Percentiles rank a stretch among this genome's conserved stretches.
phyloP scores from a whole-genome alignment of 1,284 basidiomycete genomes.

The Ceratorhiza oryzae-sativae region DNA sequence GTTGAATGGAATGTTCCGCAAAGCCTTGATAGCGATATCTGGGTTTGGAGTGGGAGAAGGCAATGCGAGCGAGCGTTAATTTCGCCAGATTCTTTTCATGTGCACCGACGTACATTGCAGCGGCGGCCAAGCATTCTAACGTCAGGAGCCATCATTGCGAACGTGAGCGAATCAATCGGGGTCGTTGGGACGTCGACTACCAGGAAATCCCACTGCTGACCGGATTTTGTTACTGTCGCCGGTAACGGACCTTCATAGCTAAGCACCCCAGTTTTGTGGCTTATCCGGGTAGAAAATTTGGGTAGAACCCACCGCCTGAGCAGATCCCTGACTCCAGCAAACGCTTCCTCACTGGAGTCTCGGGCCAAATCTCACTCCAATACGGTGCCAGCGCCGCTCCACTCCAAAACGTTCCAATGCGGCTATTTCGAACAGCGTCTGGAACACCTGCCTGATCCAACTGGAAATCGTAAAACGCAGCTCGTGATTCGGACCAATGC shows the following conservation, averaged over 20 bases:
- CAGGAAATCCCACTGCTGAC: conserved; percentile 75
- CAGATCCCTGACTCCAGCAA: conserved; percentile 76
- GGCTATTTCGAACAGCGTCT: conserved; percentile 62
- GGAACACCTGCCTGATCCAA: conserved; percentile 51
- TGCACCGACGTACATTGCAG: conserved; percentile 60
- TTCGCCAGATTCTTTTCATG: not conserved
- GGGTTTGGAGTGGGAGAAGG: not conserved
- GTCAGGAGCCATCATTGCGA: conserved; percentile 44
- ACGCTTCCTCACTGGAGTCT: conserved; percentile 72
- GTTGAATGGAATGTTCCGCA: conserved; percentile 74
- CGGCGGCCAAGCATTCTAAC: conserved; percentile 70
- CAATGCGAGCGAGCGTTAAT: not conserved
- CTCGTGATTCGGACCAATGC: conserved; percentile 80
- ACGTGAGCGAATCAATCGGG: conserved; percentile 47
- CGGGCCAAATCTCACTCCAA: conserved; percentile 86
- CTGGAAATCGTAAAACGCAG: conserved; percentile 91
- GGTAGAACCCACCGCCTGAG: conserved; percentile 53
- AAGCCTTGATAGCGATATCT: conserved; percentile 77
- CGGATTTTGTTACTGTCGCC: conserved; percentile 74
- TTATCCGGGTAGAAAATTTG: not conserved
- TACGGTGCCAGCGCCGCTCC: conserved; percentile 82
- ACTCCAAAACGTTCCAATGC: conserved; percentile 61
- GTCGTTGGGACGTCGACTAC: not conserved
- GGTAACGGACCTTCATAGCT: conserved; percentile 85
- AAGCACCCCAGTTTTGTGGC: conserved; percentile 46